These are phyloP conservation scores for Magnolia officinalis DNA, from an alignment of 164 flowering plant genomes.

Conservation along the genomic window DNA sequence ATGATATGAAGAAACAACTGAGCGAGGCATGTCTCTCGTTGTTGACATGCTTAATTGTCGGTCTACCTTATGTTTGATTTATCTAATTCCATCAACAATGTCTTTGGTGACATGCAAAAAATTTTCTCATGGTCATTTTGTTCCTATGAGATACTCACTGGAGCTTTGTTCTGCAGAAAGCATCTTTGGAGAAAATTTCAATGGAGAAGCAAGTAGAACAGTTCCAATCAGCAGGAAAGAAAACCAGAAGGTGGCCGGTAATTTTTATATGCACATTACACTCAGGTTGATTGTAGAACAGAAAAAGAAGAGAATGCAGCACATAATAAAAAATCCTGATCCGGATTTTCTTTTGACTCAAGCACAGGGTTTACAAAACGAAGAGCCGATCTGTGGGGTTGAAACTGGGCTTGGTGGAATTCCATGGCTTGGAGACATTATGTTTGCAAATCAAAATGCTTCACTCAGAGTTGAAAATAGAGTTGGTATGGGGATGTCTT, in stretches of 20 bases:
- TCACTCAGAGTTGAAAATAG: conserved; percentile 19
- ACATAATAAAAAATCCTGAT: conserved; percentile 15
- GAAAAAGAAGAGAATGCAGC: conserved; percentile 8
- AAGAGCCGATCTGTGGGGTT: conserved; percentile 42
- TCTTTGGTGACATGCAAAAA: neutral
- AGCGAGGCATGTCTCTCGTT: neutral
- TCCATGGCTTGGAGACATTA: conserved; percentile 48
- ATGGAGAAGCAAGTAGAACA: conserved; percentile 30
- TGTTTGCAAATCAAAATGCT: conserved; percentile 34
- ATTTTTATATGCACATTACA: conserved; percentile 31
- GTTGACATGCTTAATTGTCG: neutral
- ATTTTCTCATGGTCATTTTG: neutral
- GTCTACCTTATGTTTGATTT: neutral
- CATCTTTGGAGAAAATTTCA: conserved; percentile 18
- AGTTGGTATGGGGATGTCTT: conserved; percentile 26
- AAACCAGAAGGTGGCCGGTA: conserved; percentile 69
- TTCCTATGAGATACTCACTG: neutral
- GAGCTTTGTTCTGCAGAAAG: conserved; percentile 34
- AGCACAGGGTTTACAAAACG: conserved; percentile 44
- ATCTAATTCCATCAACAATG: neutral
- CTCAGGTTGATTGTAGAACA: conserved; percentile 20
- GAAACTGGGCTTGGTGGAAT: conserved; percentile 35
- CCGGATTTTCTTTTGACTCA: conserved; percentile 20
- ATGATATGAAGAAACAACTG: neutral
- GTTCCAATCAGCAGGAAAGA: conserved; percentile 22